These are phyloP conservation scores for Sporobolomyces roseus DNA, from an alignment of 768 basidiomycete genomes.

Conservation along the genomic window DNA sequence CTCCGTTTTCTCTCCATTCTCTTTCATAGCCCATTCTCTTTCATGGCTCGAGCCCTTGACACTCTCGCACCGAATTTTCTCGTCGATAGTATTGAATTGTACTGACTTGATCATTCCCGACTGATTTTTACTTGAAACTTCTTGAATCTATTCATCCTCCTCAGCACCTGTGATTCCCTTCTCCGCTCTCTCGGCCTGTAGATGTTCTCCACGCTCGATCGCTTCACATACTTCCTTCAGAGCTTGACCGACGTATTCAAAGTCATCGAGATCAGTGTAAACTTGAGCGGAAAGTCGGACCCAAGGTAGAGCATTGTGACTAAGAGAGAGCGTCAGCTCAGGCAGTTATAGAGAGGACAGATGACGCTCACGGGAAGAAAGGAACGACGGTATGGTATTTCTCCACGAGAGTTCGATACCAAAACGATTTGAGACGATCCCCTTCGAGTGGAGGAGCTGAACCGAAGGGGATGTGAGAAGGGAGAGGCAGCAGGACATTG, in stretches of 20 bases:
- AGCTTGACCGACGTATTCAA: constrained; percentile 6
- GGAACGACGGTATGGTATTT: constrained; percentile 12
- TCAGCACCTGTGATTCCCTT: background rate
- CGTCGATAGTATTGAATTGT: too few relatives aligned
- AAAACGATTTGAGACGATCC: background rate
- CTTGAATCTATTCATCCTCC: background rate
- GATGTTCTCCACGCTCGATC: constrained; percentile 9
- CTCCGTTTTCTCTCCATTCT: too few relatives aligned
- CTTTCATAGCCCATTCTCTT: too few relatives aligned
- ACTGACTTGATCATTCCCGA: too few relatives aligned
- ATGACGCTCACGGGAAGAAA: constrained; percentile 10
- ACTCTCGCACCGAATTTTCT: too few relatives aligned
- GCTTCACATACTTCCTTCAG: constrained; percentile 26
- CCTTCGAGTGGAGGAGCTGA: background rate
- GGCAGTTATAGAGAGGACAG: background rate
- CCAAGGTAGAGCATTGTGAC: constrained; percentile 19
- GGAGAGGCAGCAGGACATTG: constrained; percentile 39
- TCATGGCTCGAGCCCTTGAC: too few relatives aligned
- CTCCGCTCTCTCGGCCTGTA: background rate
- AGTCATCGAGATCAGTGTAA: constrained; percentile 41
- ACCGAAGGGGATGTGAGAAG: constrained; percentile 3
- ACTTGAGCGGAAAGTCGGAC: constrained; percentile 38
- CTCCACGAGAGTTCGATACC: constrained; percentile 1
- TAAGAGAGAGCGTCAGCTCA: background rate
- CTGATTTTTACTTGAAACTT: background rate